phyloP scores from a whole-genome alignment of 2,329 filamentous ascomycete genomes.

The Grosmannia penicillata region DNA sequence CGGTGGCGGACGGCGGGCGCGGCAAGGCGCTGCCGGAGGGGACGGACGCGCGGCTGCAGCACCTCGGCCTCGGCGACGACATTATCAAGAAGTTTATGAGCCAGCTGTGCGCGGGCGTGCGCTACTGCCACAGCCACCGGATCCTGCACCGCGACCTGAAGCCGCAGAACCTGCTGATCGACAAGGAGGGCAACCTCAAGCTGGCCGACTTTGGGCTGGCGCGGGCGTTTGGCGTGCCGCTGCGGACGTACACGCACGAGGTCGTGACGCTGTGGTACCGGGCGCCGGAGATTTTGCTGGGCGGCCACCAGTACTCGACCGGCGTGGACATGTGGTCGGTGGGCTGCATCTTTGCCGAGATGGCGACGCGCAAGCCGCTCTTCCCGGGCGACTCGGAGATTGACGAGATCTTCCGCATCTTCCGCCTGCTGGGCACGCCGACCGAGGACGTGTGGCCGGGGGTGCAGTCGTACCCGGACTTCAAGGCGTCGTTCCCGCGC shows the following conservation, averaged over 20 bases:
- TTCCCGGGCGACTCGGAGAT: constrained; percentile 87
- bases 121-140: constrained; percentile 75
- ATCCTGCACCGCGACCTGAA: constrained; percentile 75
- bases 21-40: constrained; percentile 71
- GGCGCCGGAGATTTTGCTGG: constrained; percentile 71
- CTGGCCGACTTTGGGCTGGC: constrained; percentile 75
- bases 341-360: constrained; percentile 82
- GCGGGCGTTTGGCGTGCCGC: constrained; percentile 76
- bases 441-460: constrained; percentile 70
- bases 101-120: constrained; percentile 65
- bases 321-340: constrained; percentile 90
- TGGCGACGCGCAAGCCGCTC: constrained; percentile 79
- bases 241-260: constrained; percentile 83
- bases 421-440: constrained; percentile 69
- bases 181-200: constrained; percentile 76
- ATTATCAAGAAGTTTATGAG: constrained; percentile 90
- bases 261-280: constrained; percentile 87
- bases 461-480: constrained; percentile 78
- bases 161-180: constrained; percentile 73
- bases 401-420: constrained; percentile 91
- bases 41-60: constrained; percentile 44
- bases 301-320: constrained; percentile 81
- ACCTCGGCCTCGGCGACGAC: constrained; percentile 56
- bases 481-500: constrained; percentile 77
- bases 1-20: constrained; percentile 64